These are phyloP conservation scores for Hura crepitans DNA, from an alignment of 441 rosid species.

Conservation along the genomic window DNA sequence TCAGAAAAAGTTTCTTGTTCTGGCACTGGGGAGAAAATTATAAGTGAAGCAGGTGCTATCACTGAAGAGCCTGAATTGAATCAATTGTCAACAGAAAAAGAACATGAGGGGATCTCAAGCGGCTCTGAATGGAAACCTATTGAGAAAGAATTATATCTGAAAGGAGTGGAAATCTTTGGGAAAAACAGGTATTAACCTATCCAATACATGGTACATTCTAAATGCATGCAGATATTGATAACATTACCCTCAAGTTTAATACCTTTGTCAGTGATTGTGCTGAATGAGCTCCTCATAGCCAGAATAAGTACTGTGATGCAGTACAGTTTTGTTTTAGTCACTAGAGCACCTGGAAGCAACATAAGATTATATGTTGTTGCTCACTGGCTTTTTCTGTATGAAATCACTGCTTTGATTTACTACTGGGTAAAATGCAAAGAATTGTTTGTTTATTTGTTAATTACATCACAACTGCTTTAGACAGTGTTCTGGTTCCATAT, in stretches of 20 bases:
- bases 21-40: conserved; percentile 27
- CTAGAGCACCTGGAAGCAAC: neutral
- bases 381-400: neutral
- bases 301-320: conserved; percentile 1
- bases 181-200: conserved; percentile 67
- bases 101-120: conserved; percentile 18
- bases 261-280: neutral
- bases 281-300: neutral
- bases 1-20: conserved; percentile 23
- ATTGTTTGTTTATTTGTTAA: neutral
- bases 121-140: conserved; percentile 58
- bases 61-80: conserved; percentile 30
- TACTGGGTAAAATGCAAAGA: conserved; percentile 1
- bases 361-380: neutral
- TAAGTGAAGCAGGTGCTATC: conserved; percentile 29
- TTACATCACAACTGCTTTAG: neutral
- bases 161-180: conserved; percentile 85
- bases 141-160: conserved; percentile 64
- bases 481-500: too few species aligned
- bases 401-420: neutral
- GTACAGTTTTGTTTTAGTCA: neutral
- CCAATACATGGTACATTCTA: conserved; percentile 2
- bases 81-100: conserved; percentile 10
- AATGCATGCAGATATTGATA: conserved; percentile 13
- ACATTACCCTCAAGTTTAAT: neutral